phyloP scores from a whole-genome alignment of 2,329 filamentous ascomycete genomes.

The Acarospora socialis region DNA sequence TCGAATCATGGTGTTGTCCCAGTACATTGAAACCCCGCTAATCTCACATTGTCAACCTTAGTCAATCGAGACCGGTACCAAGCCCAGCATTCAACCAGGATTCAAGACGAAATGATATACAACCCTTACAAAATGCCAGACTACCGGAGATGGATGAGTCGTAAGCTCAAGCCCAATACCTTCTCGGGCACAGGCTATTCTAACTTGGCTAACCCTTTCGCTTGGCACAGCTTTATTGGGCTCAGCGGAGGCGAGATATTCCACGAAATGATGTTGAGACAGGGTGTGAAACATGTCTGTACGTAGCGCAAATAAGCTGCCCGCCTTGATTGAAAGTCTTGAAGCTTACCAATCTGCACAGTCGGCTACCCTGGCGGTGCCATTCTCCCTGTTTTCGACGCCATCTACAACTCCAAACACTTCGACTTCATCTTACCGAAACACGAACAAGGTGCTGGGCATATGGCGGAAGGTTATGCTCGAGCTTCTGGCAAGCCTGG shows the following conservation, averaged over 20 bases:
- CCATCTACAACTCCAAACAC: slow-evolving; percentile 94
- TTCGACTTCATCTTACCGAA: slow-evolving; percentile 91
- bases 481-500: slow-evolving; percentile 86
- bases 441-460: slow-evolving; percentile 94
- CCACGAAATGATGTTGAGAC: slow-evolving; percentile 96
- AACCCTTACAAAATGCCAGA: slow-evolving; percentile 49
- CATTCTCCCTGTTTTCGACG: slow-evolving; percentile 95
- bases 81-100: slow-evolving; percentile 46
- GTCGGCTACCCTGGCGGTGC: slow-evolving; percentile 88
- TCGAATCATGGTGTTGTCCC: slow-evolving; percentile 1
- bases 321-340: no score
- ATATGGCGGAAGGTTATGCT: slow-evolving; percentile 97
- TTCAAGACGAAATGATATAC: slow-evolving; percentile 45
- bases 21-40: slow-evolving; percentile 8
- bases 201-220: slow-evolving; percentile 10
- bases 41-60: slow-evolving; percentile 19
- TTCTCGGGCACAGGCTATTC: no score
- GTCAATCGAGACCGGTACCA: slow-evolving; percentile 44
- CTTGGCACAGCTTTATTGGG: slow-evolving; percentile 58
- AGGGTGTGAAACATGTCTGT: slow-evolving; percentile 89
- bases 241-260: slow-evolving; percentile 95
- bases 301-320: slow-evolving; percentile 30
- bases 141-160: slow-evolving; percentile 62
- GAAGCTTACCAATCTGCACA: slow-evolving; percentile 21
- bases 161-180: no score